phyloP scores from a whole-genome alignment of 306 rosid genomes.

The Luffa acutangula region DNA sequence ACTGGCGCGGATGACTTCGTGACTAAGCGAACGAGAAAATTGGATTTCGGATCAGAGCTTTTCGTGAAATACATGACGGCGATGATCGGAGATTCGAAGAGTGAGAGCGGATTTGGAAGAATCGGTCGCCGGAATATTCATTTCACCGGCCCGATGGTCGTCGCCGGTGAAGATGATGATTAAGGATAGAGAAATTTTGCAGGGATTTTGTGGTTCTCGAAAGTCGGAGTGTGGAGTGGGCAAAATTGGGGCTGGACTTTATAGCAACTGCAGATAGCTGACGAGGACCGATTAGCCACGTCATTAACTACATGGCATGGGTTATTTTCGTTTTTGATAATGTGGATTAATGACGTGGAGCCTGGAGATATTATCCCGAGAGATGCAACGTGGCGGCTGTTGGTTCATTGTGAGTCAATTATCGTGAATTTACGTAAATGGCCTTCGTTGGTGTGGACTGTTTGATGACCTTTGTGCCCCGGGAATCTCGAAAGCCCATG shows the following conservation, averaged over 20 bases:
- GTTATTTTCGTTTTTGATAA: background rate
- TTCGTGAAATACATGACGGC: constrained; percentile 81
- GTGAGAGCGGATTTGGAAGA: constrained; percentile 17
- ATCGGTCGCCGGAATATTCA: constrained; percentile 46
- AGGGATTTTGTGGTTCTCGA: background rate
- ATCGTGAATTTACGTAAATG: background rate
- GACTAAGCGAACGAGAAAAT: constrained; percentile 11
- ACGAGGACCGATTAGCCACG: background rate
- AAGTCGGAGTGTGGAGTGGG: background rate
- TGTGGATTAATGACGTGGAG: background rate
- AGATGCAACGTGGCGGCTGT: background rate
- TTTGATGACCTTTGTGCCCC: background rate
- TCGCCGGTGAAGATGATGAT: constrained; percentile 3
- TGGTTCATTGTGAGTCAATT: background rate
- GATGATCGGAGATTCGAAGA: constrained; percentile 66
- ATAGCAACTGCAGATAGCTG: background rate
- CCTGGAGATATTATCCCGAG: background rate
- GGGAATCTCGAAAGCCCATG: background rate
- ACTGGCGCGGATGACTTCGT: constrained; percentile 13
- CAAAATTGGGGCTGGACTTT: background rate
- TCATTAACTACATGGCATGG: background rate
- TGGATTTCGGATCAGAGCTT: constrained; percentile 19
- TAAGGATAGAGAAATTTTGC: background rate
- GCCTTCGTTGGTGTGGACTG: background rate
- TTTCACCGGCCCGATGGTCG: constrained; percentile 35